phyloP scores from a whole-genome alignment of 768 basidiomycete species.

The Macrocybe gigantea region DNA sequence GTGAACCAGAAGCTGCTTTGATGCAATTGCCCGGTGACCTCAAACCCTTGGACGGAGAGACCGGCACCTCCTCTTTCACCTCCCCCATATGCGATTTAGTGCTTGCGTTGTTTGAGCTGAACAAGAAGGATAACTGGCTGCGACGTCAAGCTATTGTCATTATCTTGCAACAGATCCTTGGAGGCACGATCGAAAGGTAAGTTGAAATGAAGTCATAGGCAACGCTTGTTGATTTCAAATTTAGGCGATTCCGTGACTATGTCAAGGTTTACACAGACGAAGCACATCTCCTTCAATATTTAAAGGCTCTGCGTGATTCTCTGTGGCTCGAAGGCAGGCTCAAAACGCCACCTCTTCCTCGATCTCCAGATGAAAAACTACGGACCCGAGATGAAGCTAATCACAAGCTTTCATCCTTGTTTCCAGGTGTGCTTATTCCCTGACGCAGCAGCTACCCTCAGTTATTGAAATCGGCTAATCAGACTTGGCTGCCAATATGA shows the following conservation, averaged over 20 bases:
- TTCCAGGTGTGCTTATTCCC: slow-evolving; percentile 62
- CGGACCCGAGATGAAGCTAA: slow-evolving; percentile 84
- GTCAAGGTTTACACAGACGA: slow-evolving; percentile 62
- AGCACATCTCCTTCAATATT: slow-evolving; percentile 58
- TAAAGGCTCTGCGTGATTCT: slow-evolving; percentile 63
- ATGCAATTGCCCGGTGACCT: slow-evolving; percentile 72
- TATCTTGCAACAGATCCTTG: slow-evolving; percentile 92
- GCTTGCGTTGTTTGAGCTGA: slow-evolving; percentile 89
- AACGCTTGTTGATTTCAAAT: slow-evolving; percentile 1
- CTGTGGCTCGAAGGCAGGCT: slow-evolving; percentile 86
- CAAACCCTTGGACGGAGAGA: slow-evolving; percentile 82
- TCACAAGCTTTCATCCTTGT: slow-evolving; percentile 81
- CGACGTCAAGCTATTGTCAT: slow-evolving; percentile 93
- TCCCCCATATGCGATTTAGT: slow-evolving; percentile 92
- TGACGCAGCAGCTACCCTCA: neutral
- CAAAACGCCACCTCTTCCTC: slow-evolving; percentile 51
- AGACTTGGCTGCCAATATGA: slow-evolving; percentile 98
- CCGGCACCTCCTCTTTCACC: slow-evolving; percentile 83
- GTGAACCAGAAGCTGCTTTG: slow-evolving; percentile 60
- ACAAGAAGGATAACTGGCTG: slow-evolving; percentile 96
- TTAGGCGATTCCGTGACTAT: slow-evolving; percentile 84
- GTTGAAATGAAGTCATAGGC: slow-evolving; percentile 10
- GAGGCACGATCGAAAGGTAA: slow-evolving; percentile 93
- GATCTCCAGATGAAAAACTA: slow-evolving; percentile 76
- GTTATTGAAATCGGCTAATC: neutral